A percentile compares a stretch with the other conserved stretches of the same genome.
Conservation (phyloP, 768 basidiomycete genomes). For the Hypsizygus marmoreus region DNA sequence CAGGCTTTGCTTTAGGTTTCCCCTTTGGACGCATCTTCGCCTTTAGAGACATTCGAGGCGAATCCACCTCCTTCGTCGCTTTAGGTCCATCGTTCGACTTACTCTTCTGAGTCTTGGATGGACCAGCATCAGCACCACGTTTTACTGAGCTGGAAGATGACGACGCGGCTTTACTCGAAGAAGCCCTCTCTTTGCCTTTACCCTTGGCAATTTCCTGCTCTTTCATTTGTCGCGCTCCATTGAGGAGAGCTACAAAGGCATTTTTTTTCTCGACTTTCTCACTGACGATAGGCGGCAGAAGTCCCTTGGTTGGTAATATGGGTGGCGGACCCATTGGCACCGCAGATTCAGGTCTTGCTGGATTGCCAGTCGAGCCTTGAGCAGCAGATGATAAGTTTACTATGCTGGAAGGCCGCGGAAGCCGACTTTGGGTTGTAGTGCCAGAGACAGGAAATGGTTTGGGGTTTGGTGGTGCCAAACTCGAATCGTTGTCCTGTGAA, state of each 20-base stretch:
- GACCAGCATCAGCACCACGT: background rate
- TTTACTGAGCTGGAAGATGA: slow-evolving; percentile 8
- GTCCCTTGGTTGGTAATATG: too few relatives aligned
- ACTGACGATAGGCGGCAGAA: too few relatives aligned
- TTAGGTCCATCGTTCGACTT: slow-evolving; percentile 13
- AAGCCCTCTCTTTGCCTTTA: slow-evolving; percentile 23
- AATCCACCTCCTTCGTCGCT: slow-evolving; percentile 11
- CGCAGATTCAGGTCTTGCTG: too few relatives aligned
- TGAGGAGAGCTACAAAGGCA: slow-evolving; percentile 38
- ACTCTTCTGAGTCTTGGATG: slow-evolving; percentile 10
- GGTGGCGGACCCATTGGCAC: slow-evolving; percentile 20
- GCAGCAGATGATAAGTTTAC: slow-evolving; percentile 3
- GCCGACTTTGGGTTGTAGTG: slow-evolving; percentile 27
- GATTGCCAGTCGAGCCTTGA: background rate
- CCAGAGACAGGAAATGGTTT: slow-evolving; percentile 17
- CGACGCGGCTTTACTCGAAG: slow-evolving; percentile 9
- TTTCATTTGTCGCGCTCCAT: slow-evolving; percentile 20
- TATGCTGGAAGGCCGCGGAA: slow-evolving; percentile 33
- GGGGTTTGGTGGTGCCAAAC: background rate
- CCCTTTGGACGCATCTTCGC: slow-evolving; percentile 35
- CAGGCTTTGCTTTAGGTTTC: slow-evolving; percentile 30
- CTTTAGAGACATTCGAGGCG: slow-evolving; percentile 33
- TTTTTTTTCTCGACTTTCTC: too few relatives aligned
- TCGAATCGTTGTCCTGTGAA: slow-evolving; percentile 1
- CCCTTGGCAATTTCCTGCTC: slow-evolving; percentile 17